Base-by-base conservation (phyloP, 1,284 basidiomycete species). In the Malassezia yamatoensis region DNA sequence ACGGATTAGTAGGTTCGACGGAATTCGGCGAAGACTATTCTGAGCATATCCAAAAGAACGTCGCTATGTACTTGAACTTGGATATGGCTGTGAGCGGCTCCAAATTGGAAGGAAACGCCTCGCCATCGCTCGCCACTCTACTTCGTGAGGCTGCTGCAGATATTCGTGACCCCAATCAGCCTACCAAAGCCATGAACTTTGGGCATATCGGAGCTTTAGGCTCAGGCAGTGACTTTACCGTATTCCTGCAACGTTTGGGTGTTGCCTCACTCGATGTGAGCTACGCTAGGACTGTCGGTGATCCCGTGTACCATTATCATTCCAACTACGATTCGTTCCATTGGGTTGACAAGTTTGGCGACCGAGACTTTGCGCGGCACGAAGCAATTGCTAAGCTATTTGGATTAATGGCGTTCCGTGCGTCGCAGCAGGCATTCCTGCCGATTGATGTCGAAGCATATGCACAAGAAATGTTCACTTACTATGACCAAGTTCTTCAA, bases 21-120 rank as follows among this genome's bases (percentile, higher is more conserved):
- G 88, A 93, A 76, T 90, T 84, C 80, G 86, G 83, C 7, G 90
- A 93, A 77, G 88, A 93, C 74, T 93, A 90, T 72, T 79, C 84
- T 7, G 79, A 83, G 32, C 91, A 86, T 83, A 82, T 93, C 55
- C 78, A 80, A 40, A 77, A 82, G 43, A 81, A 90, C 60, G 84
- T 85, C 38, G 88, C 88, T n/a, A 81, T 86, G 6, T 96, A 96
- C 74, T 77, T 93, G 60, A 96, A 96, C 72, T 79, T 87, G 24
- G 86, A 87, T 68, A 79, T 80, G 3, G 84, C 87, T 0, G 83
- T 84, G 1, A 60, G 80, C 15, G 91, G 90, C 13, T 83, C 84
- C 10, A 77, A 77, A 21, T 87, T 84, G 74, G 53, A 61, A 11
- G 78, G 79, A 29, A 51, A 64, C 34, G 83, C 78, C 4, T 86